Evolutionary conservation across 1,139 yeast species (phyloP).

Genomic region (Kluyveromyces sp.): DNA sequence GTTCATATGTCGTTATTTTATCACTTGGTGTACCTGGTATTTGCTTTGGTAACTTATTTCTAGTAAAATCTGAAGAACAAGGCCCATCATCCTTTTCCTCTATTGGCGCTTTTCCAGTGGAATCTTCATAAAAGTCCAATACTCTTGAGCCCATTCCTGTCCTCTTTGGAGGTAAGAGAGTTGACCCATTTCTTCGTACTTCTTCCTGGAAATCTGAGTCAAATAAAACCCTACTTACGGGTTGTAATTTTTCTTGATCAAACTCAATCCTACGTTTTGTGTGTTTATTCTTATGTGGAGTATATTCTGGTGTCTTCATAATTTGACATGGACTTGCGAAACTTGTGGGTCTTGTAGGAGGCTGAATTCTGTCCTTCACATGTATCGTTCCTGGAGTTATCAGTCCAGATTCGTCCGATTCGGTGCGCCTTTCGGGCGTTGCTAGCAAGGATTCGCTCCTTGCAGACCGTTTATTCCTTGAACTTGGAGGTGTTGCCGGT

Average conservation of each 20-base stretch:
- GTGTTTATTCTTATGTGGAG: constrained; percentile 15
- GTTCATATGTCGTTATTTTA: constrained; percentile 20
- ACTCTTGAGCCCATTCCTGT: constrained; percentile 4
- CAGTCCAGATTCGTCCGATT: constrained; percentile 12
- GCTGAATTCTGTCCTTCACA: constrained; percentile 3
- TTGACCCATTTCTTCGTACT: constrained; percentile 3
- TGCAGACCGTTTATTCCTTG: constrained; percentile 14
- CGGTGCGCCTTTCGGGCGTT: constrained; percentile 14
- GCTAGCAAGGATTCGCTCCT: constrained; percentile 5
- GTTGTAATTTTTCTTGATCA: constrained; percentile 8
- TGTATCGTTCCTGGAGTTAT: constrained; percentile 25
- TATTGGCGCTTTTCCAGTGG: not conserved
- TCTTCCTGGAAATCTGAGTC: constrained; percentile 7
- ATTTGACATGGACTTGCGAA: constrained; percentile 1
- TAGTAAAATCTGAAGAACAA: not conserved
- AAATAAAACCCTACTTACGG: constrained; percentile 17
- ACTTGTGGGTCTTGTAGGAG: constrained; percentile 3
- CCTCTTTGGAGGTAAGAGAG: constrained; percentile 14
- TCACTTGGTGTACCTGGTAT: constrained; percentile 25
- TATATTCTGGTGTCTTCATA: constrained; percentile 26
- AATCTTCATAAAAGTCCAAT: not conserved
- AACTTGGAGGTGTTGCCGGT: constrained; percentile 29
- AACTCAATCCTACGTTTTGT: constrained; percentile 5
- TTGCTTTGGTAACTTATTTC: constrained; percentile 7
- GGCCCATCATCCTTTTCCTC: not conserved